phyloP scores from a whole-genome alignment of 2,329 filamentous ascomycete genomes.

The Thielaviopsis punctulata region DNA sequence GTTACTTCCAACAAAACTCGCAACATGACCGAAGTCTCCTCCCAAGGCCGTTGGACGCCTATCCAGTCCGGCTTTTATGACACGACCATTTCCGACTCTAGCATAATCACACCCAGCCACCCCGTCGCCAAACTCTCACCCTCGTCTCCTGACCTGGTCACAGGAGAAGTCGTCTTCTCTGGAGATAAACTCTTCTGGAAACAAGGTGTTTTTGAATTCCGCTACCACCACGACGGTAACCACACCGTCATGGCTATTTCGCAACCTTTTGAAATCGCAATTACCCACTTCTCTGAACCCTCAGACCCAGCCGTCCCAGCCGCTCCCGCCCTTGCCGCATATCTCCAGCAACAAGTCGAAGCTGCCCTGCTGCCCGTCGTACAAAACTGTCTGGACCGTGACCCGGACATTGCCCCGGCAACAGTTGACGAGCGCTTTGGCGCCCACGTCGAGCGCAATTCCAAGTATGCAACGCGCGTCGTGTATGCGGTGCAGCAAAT shows the following conservation, averaged over 20 bases:
- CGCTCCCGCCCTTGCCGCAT: constrained; percentile 23
- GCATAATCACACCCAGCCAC: constrained; percentile 55
- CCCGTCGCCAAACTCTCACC: constrained; percentile 26
- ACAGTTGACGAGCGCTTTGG: constrained; percentile 71
- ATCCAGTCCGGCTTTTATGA: constrained; percentile 65
- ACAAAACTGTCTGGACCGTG: constrained; percentile 80
- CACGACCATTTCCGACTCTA: constrained; percentile 53
- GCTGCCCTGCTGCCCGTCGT: constrained; percentile 64
- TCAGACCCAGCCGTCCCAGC: not conserved
- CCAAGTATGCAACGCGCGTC: constrained; percentile 75
- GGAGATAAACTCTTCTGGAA: constrained; percentile 98
- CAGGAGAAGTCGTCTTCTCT: constrained; percentile 71
- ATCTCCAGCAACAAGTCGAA: constrained; percentile 52
- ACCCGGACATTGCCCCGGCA: constrained; percentile 76
- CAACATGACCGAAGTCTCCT: constrained; percentile 67
- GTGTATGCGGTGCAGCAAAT: constrained; percentile 92
- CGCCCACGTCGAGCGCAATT: constrained; percentile 64
- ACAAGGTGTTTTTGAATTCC: constrained; percentile 87
- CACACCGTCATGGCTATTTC: constrained; percentile 92
- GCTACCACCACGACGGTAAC: constrained; percentile 85
- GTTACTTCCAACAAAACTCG: constrained; percentile 84
- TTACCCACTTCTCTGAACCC: constrained; percentile 54
- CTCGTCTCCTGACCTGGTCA: constrained; percentile 40
- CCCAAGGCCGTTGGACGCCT: constrained; percentile 77
- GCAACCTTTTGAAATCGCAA: constrained; percentile 77